Base-by-base conservation (phyloP, 305 asterid species). In the Fraxinus baroniana region DNA sequence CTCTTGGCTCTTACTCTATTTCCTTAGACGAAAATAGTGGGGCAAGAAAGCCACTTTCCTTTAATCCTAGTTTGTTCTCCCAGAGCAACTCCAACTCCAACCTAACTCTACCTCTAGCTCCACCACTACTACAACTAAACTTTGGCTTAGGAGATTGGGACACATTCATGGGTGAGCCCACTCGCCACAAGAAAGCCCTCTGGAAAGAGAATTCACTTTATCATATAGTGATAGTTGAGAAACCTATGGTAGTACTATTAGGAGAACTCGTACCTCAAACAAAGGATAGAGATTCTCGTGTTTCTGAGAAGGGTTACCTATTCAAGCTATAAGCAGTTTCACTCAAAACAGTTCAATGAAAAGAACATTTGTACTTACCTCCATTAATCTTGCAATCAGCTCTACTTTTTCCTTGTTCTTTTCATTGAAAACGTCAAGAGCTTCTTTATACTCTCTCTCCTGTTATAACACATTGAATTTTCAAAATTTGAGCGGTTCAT, bases 391-490 rank as follows among this genome's bases (percentile, higher is more conserved):
- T 79, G 94, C 86, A 88, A 96, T 89, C 26, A 96, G 92, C 84
- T 93, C 97, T 18, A 90, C 98, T 87, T 94, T 96, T 81, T 96
- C 99, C 83, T 89, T 94, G 97, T 96, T 93, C 95, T 92, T 96
- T 0, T 93, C 98, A 78, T 93, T 95, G 91, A 94, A 94, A 24
- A 95, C 94, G 22, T 95, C 98, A 39, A 94, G 98, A 35, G 98
- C 97, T 79, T 96, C 99, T 86, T 94, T 96, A 91, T 94, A 96
- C 83, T 96, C 99, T 84, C 89, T 90, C 89, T 96, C 99, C 99
- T 96, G 91, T 49, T 64, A 80, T 22, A 28, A 79, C 39, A 70
- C 12, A 86, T 82, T 5, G 20, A 64, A 74, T 28, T 12, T 55
- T 62, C 22, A 68, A 30, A 7, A 68, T 39, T 30, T 18, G 2